Conservation (phyloP, 2,329 filamentous ascomycete genomes). For the Botrytis byssoidea region DNA sequence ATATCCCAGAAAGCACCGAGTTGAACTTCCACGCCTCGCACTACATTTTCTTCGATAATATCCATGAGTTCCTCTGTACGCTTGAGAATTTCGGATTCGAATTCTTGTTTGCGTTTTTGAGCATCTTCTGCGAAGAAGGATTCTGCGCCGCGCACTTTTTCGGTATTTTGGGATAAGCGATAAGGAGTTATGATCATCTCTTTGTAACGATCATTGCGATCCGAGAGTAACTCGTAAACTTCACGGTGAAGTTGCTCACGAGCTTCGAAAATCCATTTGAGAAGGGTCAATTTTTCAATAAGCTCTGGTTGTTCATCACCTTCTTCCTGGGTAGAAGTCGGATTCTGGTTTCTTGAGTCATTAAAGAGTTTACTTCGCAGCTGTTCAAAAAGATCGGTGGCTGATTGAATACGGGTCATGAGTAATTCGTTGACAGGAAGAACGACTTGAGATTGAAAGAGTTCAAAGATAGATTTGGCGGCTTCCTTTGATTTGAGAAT, state of each 20-base stretch:
- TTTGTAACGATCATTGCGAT: slow-evolving; percentile 83
- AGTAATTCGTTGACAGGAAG: slow-evolving; percentile 79
- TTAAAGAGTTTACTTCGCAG: slow-evolving; percentile 70
- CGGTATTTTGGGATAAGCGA: slow-evolving; percentile 67
- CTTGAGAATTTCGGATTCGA: slow-evolving; percentile 68
- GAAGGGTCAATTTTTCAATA: slow-evolving; percentile 85
- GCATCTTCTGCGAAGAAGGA: slow-evolving; percentile 82
- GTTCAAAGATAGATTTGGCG: slow-evolving; percentile 77
- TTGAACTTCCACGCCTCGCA: slow-evolving; percentile 85
- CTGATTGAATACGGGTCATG: slow-evolving; percentile 69
- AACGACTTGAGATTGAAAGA: slow-evolving; percentile 80
- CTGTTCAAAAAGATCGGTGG: slow-evolving; percentile 74
- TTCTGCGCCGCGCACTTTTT: slow-evolving; percentile 76
- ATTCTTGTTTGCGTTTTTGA: slow-evolving; percentile 66
- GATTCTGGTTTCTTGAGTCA: slow-evolving; percentile 60
- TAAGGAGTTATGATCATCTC: slow-evolving; percentile 83
- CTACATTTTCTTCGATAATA: slow-evolving; percentile 80
- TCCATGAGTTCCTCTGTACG: slow-evolving; percentile 74
- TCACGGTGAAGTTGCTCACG: slow-evolving; percentile 85
- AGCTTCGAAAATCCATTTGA: slow-evolving; percentile 96
- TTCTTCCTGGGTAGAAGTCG: slow-evolving; percentile 88
- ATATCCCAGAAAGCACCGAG: slow-evolving; percentile 98
- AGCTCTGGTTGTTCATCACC: slow-evolving; percentile 93
- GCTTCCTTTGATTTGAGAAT: slow-evolving; percentile 67
- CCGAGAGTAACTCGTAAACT: slow-evolving; percentile 78